These are phyloP conservation scores for Noccaea bulbosa DNA, from an alignment of 345 rosid genomes.

Conservation along the genomic window DNA sequence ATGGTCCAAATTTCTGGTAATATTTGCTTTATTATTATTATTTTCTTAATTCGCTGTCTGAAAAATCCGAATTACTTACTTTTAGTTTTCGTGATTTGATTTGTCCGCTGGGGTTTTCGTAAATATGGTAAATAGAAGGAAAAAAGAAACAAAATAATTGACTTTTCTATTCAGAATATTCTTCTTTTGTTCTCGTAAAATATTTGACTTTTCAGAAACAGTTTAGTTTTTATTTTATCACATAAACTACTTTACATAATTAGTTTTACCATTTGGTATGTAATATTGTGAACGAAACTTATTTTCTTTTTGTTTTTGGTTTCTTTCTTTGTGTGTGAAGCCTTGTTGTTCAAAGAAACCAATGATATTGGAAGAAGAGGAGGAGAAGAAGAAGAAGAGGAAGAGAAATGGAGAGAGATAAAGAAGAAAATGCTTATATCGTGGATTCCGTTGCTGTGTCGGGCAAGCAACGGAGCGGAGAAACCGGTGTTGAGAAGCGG, in stretches of 20 bases:
- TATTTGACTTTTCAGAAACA: not conserved
- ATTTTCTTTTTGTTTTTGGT: not conserved
- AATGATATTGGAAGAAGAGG: slow-evolving; percentile 52
- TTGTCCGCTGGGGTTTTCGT: not conserved
- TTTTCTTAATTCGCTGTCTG: slow-evolving; percentile 8
- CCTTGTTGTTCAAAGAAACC: slow-evolving; percentile 75
- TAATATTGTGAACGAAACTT: not conserved
- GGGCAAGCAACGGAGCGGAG: slow-evolving; percentile 72
- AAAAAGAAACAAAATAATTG: not conserved
- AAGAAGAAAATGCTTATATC: slow-evolving; percentile 67
- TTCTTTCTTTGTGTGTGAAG: slow-evolving; percentile 37
- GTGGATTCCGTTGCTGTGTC: slow-evolving; percentile 84
- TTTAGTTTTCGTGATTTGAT: not conserved
- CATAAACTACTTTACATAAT: not conserved
- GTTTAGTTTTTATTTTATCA: not conserved
- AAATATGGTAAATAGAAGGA: slow-evolving; percentile 19
- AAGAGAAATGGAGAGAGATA: slow-evolving; percentile 45
- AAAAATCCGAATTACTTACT: slow-evolving; percentile 1
- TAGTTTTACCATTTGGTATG: not conserved
- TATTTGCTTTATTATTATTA: slow-evolving; percentile 8
- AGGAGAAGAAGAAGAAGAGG: slow-evolving; percentile 50
- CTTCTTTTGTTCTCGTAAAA: not conserved
- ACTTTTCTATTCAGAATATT: slow-evolving; percentile 10
- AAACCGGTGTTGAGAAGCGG: slow-evolving; percentile 56
- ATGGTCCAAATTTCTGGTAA: slow-evolving; percentile 76